Evolutionary conservation across 2,329 filamentous ascomycete genomes (phyloP).

Genomic region (Trichoderma endophyticum): DNA sequence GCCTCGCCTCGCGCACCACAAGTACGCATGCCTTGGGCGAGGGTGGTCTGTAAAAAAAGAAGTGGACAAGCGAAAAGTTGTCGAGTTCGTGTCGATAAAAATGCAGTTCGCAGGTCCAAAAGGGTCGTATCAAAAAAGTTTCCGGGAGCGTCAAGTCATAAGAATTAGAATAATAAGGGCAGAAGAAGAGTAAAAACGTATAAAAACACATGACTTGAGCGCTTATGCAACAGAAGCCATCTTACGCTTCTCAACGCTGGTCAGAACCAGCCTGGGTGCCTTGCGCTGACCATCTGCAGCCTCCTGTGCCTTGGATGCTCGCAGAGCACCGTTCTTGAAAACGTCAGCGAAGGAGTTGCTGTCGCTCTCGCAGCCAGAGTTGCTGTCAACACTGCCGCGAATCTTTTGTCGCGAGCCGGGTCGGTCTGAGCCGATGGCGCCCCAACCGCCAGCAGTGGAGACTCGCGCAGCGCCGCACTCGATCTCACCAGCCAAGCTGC

Average conservation of each 20-base stretch:
- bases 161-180: slow-evolving; percentile 28
- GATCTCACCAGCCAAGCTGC: slow-evolving; percentile 73
- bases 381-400: slow-evolving; percentile 61
- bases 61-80: slow-evolving; percentile 11
- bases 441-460: slow-evolving; percentile 67
- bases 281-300: slow-evolving; percentile 65
- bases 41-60: not conserved
- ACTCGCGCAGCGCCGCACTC: slow-evolving; percentile 71
- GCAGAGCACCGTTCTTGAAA: slow-evolving; percentile 57
- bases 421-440: slow-evolving; percentile 83
- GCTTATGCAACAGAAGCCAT: slow-evolving; percentile 27
- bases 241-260: slow-evolving; percentile 88
- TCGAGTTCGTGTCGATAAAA: slow-evolving; percentile 21
- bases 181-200: slow-evolving; percentile 22
- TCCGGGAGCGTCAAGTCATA: slow-evolving; percentile 39
- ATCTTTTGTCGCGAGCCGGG: slow-evolving; percentile 68
- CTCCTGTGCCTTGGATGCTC: slow-evolving; percentile 52
- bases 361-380: slow-evolving; percentile 50
- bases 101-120: slow-evolving; percentile 36
- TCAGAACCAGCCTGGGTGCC: slow-evolving; percentile 82
- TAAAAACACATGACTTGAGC: slow-evolving; percentile 18
- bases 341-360: slow-evolving; percentile 62
- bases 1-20: slow-evolving; percentile 21
- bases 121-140: slow-evolving; percentile 37
- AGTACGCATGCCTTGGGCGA: slow-evolving; percentile 1